Evolutionary conservation across 179 eudicot species (phyloP).

Genomic region (Camellia oleifera): DNA sequence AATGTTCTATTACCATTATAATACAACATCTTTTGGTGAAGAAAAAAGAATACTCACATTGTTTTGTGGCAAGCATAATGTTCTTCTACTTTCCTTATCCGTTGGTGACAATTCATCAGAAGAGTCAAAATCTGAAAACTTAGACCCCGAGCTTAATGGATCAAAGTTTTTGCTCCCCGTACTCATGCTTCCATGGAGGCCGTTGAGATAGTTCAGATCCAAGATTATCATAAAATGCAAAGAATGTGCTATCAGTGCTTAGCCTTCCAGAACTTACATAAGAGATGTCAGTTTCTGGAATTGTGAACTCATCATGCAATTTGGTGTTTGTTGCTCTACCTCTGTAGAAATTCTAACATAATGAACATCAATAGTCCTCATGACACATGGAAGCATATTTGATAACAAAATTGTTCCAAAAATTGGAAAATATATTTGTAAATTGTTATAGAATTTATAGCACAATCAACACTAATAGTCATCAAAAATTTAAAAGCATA

Average conservation of each 20-base stretch:
- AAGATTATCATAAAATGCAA: constrained; percentile 31
- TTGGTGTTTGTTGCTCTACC: constrained; percentile 21
- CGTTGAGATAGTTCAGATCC: constrained; percentile 18
- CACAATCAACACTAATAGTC: too few relatives aligned
- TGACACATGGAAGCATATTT: too few relatives aligned
- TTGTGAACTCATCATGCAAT: constrained; percentile 34
- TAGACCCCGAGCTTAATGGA: constrained; percentile 16
- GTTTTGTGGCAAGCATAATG: constrained; percentile 16
- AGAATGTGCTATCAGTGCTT: constrained; percentile 41
- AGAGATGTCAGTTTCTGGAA: constrained; percentile 60
- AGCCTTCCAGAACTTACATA: constrained; percentile 56
- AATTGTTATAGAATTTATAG: too few relatives aligned
- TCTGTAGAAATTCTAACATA: constrained; percentile 17
- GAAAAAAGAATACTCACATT: constrained; percentile 11
- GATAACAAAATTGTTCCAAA: too few relatives aligned
- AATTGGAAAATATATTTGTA: too few relatives aligned
- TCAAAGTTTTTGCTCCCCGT: constrained; percentile 20
- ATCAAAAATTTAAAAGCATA: too few relatives aligned
- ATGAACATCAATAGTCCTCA: too few relatives aligned
- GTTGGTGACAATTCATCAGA: constrained; percentile 5
- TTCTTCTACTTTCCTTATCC: constrained; percentile 15
- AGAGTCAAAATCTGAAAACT: constrained; percentile 16
- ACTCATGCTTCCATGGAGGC: constrained; percentile 14
- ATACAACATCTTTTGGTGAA: too few relatives aligned
- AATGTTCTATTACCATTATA: too few relatives aligned